Evolutionary conservation across 768 basidiomycete genomes (phyloP), one percentile per base, ranked within the genome.

Genomic region (Boletus sensibilis): DNA sequence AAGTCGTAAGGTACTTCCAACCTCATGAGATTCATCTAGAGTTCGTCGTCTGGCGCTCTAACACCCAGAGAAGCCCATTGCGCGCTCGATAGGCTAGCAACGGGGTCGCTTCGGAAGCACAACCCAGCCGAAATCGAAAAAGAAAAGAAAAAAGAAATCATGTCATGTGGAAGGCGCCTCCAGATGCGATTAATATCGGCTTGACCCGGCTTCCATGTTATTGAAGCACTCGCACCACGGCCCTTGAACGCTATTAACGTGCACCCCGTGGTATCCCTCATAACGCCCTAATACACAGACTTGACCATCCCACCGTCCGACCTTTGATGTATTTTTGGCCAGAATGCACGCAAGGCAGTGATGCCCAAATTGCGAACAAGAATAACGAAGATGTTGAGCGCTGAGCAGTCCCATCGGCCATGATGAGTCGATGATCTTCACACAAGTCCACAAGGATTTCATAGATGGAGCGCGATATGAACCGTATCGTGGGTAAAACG

Each of bases 401-500:
- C 21, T 37, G 48, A 53, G 5, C 10, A 23, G 40, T 5, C 39
- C 21, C 13, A 14, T 34, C 53, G 18, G 21, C 14, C 50, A 27
- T 34, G 31, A 31, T 31, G 33, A 5, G n/a, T 42, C 14, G 14
- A 39, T 27, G 44, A 57, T 57, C 56, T 27, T 49, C 35, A 46
- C 52, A 42, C 35, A 8, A 2, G 29, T 49, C 52, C 58, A 53
- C 67, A 64, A 39, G 49, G 25, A 51, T 46, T 60, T 63, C 57
- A 68, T 66, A 60, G 58, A 67, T 67, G 60, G 42, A 13, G 21
- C 10, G 35, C 44, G 66, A 66, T 67, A 66, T 59, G 64, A 56
- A 34, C 35, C 35, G 29, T 27, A 41, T 41, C 66, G 66, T 69
- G 66, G 64, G 67, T 58, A 53, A 67, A 51, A 31, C 16, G n/a